Percentiles rank a stretch among this genome's conserved stretches.
Conservation (phyloP, 352 stramenopile species). For the Globisporangium sylvaticum region DNA sequence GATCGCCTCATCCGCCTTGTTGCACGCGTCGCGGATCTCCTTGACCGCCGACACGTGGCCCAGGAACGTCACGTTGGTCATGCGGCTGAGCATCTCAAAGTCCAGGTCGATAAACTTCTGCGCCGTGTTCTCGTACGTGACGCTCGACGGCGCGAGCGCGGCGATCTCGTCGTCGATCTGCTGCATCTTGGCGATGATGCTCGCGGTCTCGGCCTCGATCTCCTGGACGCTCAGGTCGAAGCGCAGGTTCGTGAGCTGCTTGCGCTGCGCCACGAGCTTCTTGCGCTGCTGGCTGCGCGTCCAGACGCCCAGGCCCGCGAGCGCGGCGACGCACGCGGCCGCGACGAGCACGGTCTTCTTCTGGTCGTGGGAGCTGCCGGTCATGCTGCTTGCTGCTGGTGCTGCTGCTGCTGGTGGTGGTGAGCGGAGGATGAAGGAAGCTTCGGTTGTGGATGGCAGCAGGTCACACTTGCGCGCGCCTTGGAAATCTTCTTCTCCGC, state of each 20-base stretch:
- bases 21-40: conserved; percentile 74
- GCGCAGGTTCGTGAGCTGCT: conserved; percentile 57
- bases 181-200: conserved; percentile 68
- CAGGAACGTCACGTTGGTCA: conserved; percentile 85
- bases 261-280: conserved; percentile 33
- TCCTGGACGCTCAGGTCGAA: conserved; percentile 72
- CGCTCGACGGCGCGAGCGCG: conserved; percentile 25
- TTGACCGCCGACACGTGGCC: conserved; percentile 68
- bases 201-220: conserved; percentile 64
- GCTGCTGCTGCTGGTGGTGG: background rate
- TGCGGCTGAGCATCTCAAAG: conserved; percentile 77
- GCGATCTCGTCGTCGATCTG: conserved; percentile 71
- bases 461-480: background rate
- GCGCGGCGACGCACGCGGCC: conserved; percentile 35
- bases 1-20: conserved; percentile 76
- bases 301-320: conserved; percentile 51
- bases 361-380: conserved; percentile 24
- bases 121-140: conserved; percentile 69
- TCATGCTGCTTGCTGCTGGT: background rate
- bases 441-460: background rate
- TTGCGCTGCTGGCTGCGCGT: conserved; percentile 44
- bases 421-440: background rate
- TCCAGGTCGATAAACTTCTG: conserved; percentile 80
- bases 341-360: conserved; percentile 65
- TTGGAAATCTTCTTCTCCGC: background rate